These are phyloP conservation scores for Neonectria neomacrospora DNA, from an alignment of 2,329 filamentous ascomycete species.

Conservation along the genomic window DNA sequence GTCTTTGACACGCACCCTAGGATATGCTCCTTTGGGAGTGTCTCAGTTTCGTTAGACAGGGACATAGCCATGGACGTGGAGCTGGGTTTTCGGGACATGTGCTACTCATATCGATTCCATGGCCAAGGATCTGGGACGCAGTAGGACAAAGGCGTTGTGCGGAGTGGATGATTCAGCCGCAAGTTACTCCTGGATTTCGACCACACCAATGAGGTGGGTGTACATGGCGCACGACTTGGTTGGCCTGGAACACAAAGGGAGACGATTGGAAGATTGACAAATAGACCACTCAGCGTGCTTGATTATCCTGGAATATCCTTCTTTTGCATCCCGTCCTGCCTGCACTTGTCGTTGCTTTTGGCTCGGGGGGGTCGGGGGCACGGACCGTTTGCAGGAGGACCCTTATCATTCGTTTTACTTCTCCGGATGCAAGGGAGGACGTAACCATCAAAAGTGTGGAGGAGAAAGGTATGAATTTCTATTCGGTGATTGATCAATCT, in stretches of 20 bases:
- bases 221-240: slow-evolving; percentile 1
- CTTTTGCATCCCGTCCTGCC: slow-evolving; percentile 24
- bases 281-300: not conserved
- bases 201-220: slow-evolving; percentile 4
- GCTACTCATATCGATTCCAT: not conserved
- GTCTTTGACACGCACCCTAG: too few relatives aligned
- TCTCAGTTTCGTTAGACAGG: not conserved
- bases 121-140: not conserved
- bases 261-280: not conserved
- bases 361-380: slow-evolving; percentile 17
- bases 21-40: not conserved
- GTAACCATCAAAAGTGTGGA: not conserved
- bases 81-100: not conserved
- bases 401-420: not conserved
- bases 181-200: not conserved
- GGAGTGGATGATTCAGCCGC: slow-evolving; percentile 6
- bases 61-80: not conserved
- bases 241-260: slow-evolving; percentile 12
- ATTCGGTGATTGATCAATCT: not conserved
- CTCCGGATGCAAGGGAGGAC: slow-evolving; percentile 8
- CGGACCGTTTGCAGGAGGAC: slow-evolving; percentile 4
- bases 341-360: slow-evolving; percentile 34
- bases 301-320: slow-evolving; percentile 1
- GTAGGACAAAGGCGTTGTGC: not conserved
- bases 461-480: not conserved